These are phyloP conservation scores for Cyberlindnera xylosilytica DNA, from an alignment of 805 yeast species.

Conservation along the genomic window DNA sequence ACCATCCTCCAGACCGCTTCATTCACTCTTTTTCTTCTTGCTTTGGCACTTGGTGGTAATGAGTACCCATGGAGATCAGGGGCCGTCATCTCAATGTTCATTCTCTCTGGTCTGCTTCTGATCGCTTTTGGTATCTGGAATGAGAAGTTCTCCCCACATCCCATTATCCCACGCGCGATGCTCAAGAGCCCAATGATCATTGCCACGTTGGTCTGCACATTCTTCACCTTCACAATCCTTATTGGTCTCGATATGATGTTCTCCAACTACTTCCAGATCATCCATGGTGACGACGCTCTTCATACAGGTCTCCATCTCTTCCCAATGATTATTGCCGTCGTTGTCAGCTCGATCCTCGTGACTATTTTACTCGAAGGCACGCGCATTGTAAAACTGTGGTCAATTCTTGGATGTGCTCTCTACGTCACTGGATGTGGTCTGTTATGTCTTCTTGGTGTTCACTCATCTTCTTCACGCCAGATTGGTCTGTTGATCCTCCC, in stretches of 20 bases:
- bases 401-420: constrained; percentile 27
- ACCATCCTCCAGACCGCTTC: constrained; percentile 40
- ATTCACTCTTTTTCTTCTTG: constrained; percentile 43
- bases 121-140: constrained; percentile 15
- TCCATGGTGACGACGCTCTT: constrained; percentile 31
- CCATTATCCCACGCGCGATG: constrained; percentile 33
- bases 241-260: constrained; percentile 29
- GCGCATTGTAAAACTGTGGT: constrained; percentile 33
- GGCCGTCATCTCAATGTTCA: constrained; percentile 46
- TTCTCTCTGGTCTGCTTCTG: constrained; percentile 26
- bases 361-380: constrained; percentile 33
- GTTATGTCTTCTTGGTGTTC: constrained; percentile 30
- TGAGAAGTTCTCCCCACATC: constrained; percentile 14
- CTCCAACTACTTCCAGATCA: constrained; percentile 51
- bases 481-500: constrained; percentile 38
- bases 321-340: constrained; percentile 20
- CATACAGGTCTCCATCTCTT: constrained; percentile 23
- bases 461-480: constrained; percentile 27
- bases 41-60: constrained; percentile 52
- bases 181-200: constrained; percentile 35
- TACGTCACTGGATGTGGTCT: constrained; percentile 36
- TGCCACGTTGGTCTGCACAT: constrained; percentile 30
- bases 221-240: constrained; percentile 38
- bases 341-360: constrained; percentile 12
- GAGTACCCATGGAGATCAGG: constrained; percentile 52